These are phyloP conservation scores for Phytophthora tentaculata DNA, from an alignment of 352 stramenopile genomes.

Conservation along the genomic window DNA sequence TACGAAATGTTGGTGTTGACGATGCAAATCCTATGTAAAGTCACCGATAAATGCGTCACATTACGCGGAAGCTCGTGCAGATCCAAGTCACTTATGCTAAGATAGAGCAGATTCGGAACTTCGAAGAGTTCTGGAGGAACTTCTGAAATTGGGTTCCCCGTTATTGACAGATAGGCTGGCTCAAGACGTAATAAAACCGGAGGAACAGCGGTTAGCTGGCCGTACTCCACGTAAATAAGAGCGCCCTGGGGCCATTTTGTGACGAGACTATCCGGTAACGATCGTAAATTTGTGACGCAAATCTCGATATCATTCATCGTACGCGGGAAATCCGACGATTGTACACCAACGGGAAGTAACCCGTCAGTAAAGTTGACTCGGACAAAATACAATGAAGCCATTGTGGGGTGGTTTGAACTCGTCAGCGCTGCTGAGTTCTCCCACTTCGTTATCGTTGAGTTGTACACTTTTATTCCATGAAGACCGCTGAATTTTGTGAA, in stretches of 20 bases:
- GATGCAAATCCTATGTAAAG: not conserved
- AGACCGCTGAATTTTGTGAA: constrained; percentile 1
- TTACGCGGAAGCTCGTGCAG: not conserved
- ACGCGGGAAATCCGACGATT: not conserved
- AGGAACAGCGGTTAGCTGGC: constrained; percentile 16
- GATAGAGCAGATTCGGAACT: not conserved
- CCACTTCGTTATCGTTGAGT: constrained; percentile 8
- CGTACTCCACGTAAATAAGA: constrained; percentile 1
- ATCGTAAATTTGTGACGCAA: constrained; percentile 15
- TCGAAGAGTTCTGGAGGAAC: constrained; percentile 9
- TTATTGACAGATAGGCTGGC: constrained; percentile 23
- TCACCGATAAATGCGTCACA: not conserved
- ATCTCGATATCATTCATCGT: not conserved
- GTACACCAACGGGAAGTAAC: not conserved
- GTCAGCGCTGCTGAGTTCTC: constrained; percentile 6
- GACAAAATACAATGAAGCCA: constrained; percentile 1
- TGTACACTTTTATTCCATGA: constrained; percentile 10
- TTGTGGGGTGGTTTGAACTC: not conserved
- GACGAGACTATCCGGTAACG: constrained; percentile 32
- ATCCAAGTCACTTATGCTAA: constrained; percentile 9
- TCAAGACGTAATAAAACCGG: constrained; percentile 12
- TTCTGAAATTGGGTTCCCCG: constrained; percentile 13
- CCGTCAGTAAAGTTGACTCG: constrained; percentile 9
- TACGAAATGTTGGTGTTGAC: constrained; percentile 1
- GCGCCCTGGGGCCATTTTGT: constrained; percentile 27